Percentiles rank a stretch among this genome's conserved stretches.
Evolutionary conservation across 495 filamentous ascomycete species (phyloP).

Genomic region (Oidiodendron maius): DNA sequence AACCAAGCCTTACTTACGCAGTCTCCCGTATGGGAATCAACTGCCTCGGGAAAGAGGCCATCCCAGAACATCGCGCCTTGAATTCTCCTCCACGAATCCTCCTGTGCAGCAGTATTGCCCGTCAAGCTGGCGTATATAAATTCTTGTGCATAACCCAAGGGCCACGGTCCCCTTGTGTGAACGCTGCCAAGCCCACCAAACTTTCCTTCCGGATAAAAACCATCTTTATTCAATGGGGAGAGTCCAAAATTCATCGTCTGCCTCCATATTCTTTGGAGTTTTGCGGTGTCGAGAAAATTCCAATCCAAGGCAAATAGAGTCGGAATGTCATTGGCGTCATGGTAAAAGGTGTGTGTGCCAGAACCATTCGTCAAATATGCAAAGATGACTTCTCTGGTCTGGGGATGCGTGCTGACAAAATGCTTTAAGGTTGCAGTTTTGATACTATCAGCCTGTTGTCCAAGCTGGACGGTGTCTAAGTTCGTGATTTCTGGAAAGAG

Average conservation of each 20-base stretch:
- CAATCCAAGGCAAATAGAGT: slow-evolving; percentile 10
- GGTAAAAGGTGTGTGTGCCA: slow-evolving; percentile 9
- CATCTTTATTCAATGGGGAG: slow-evolving; percentile 4
- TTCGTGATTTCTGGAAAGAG: background rate
- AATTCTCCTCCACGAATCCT: slow-evolving; percentile 8
- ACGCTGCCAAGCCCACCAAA: slow-evolving; percentile 15
- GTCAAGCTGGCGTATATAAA: slow-evolving; percentile 1
- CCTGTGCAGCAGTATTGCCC: background rate
- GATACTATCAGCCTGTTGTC: background rate
- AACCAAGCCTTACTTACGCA: slow-evolving; percentile 16
- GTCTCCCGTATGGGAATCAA: slow-evolving; percentile 6
- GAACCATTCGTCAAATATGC: slow-evolving; percentile 11
- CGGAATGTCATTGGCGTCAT: slow-evolving; percentile 15
- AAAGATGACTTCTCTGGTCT: background rate
- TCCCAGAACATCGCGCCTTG: slow-evolving; percentile 11
- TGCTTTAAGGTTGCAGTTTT: background rate
- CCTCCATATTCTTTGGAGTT: slow-evolving; percentile 1
- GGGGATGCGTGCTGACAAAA: background rate
- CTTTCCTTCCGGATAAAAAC: slow-evolving; percentile 7
- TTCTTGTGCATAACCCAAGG: slow-evolving; percentile 14
- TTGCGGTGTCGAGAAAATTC: background rate
- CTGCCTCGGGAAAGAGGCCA: slow-evolving; percentile 10
- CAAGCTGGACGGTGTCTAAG: background rate
- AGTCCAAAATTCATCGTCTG: slow-evolving; percentile 11
- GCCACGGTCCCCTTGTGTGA: slow-evolving; percentile 11